Base-by-base conservation (phyloP, 1,284 basidiomycete species). In the Peniophora sp. region DNA sequence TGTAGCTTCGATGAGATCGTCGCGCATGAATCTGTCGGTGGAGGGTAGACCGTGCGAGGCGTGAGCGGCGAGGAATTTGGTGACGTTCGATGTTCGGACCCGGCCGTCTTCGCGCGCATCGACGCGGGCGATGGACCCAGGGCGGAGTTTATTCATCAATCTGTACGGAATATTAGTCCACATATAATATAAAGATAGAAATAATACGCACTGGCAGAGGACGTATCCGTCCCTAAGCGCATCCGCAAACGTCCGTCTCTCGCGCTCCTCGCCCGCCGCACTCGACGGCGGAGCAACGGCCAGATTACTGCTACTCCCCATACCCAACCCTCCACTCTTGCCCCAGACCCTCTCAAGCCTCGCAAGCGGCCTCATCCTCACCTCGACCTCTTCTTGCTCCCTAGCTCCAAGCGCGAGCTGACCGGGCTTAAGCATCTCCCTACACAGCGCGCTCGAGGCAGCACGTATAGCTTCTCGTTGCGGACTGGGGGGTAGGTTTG, bases 151-250 rank as follows among this genome's bases (percentile, higher is more conserved):
- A 70, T 89, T 90, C 70, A 88, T 74, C 51, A 88, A 70, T 58
- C 87, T 90, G 60, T 51, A 25, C 5, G 14, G 39, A 24, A 27
- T 20, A 35, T 17, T 19, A 50, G 41, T 35, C 41, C 24, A 44
- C n/a, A 20, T 20, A 17, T 41, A n/a, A 50, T 24, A 53, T 41
- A 49, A 56, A 20, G 55, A 52, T 52, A 51, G 27, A 47, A 44
- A 58, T 45, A 50, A 55, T 50, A 82, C 84, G 70, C 63, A 92
- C 91, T 90, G 84, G 79, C 90, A 93, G 20, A 95, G 75, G 24
- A 94, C 78, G 63, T 85, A 87, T 1, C 92, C 92, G 70, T 95
- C 92, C 58, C 81, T 70, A 54, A 93, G 63, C 1, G 86, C 82
- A 52, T 89, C 86, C 45, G 75, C 74, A 61, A 93, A 92, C 34